phyloP scores from a whole-genome alignment of 371 early-diverging fungal genomes.

The Phascolomyces articulosus region DNA sequence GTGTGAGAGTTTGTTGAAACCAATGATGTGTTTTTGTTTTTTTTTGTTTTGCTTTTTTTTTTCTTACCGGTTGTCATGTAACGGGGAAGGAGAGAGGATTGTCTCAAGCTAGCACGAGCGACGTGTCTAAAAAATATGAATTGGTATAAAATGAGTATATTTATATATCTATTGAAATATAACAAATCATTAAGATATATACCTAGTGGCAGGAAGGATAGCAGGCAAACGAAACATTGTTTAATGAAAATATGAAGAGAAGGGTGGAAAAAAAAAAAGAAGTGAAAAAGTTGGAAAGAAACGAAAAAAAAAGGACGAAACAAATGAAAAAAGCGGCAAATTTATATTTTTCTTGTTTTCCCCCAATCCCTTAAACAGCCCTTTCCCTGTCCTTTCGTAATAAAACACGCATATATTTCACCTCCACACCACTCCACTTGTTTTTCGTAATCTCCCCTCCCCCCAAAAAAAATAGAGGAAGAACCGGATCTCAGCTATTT shows the following conservation, averaged over 20 bases:
- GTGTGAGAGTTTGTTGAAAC: not conserved
- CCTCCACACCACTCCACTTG: too few species aligned
- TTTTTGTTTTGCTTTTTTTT: too few species aligned
- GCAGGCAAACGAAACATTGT: too few species aligned
- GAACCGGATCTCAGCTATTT: too few species aligned
- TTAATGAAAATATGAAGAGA: not conserved
- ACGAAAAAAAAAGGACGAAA: not conserved
- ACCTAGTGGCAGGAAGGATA: not conserved
- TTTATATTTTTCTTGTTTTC: not conserved
- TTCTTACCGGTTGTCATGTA: not conserved
- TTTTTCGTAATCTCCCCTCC: too few species aligned
- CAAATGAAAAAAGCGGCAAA: conserved; percentile 1
- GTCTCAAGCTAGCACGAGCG: not conserved
- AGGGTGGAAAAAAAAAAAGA: not conserved
- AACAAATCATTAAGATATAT: not conserved
- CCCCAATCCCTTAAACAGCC: not conserved
- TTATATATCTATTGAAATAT: too few species aligned
- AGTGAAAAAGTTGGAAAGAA: not conserved
- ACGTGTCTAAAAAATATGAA: not conserved
- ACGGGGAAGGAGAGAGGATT: not conserved
- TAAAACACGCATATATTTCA: too few species aligned
- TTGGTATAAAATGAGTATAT: too few species aligned
- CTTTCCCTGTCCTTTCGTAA: not conserved
- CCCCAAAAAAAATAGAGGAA: too few species aligned
- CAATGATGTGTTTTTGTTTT: too few species aligned